Evolutionary conservation across 306 rosid species (phyloP).

Genomic region (Trifolium dubium): DNA sequence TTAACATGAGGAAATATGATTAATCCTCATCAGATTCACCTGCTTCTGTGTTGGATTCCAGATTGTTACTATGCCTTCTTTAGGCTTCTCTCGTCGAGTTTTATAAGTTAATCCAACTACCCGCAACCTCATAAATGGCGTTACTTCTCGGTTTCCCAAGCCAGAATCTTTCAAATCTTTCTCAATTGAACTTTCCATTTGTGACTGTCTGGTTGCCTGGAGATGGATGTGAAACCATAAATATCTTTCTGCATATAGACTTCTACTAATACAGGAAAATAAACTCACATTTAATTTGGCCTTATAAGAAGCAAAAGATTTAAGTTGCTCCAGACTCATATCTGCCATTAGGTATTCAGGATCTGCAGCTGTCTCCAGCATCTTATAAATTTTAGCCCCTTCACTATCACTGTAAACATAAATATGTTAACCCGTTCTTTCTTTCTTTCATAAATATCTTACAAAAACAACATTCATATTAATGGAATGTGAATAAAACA

Average conservation of each 20-base stretch:
- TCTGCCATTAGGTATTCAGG: slow-evolving; percentile 93
- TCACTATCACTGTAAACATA: slow-evolving; percentile 66
- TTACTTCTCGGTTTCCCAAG: slow-evolving; percentile 70
- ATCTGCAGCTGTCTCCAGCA: slow-evolving; percentile 81
- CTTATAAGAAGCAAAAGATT: slow-evolving; percentile 69
- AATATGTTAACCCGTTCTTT: slow-evolving; percentile 43
- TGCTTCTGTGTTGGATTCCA: slow-evolving; percentile 91
- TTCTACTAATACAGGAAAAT: slow-evolving; percentile 38
- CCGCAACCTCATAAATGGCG: slow-evolving; percentile 75
- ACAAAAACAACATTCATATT: slow-evolving; percentile 25
- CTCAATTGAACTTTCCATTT: slow-evolving; percentile 70
- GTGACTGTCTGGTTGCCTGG: slow-evolving; percentile 74
- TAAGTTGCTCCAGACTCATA: slow-evolving; percentile 86
- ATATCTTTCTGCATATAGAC: slow-evolving; percentile 37
- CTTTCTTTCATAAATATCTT: slow-evolving; percentile 28
- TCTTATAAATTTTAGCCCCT: slow-evolving; percentile 79
- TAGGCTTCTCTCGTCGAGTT: slow-evolving; percentile 47
- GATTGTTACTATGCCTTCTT: slow-evolving; percentile 81
- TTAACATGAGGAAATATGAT: not conserved
- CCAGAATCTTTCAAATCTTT: slow-evolving; percentile 82
- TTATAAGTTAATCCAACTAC: slow-evolving; percentile 74
- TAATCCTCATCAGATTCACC: slow-evolving; percentile 68
- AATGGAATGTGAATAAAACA: slow-evolving; percentile 26
- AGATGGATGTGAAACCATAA: slow-evolving; percentile 40
- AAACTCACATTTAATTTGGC: slow-evolving; percentile 71